Conservation (phyloP, 768 basidiomycete genomes). For the Boletus subcaerulescens region DNA sequence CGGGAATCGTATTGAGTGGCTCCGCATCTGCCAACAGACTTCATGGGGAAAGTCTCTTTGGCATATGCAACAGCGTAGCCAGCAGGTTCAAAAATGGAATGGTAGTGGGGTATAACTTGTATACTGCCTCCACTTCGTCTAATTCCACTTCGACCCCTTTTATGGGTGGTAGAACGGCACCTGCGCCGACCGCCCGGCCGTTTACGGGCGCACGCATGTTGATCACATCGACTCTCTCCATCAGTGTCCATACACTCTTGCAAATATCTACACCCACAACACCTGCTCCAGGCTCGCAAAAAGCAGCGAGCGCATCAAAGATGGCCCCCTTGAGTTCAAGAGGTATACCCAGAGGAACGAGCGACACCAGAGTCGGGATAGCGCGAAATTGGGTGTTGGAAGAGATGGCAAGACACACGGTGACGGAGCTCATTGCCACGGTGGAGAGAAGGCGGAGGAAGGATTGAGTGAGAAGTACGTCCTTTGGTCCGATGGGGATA, state of each 20-base stretch:
- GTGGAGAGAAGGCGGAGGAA: slow-evolving; percentile 79
- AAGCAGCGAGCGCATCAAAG: no score
- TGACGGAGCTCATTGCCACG: slow-evolving; percentile 70
- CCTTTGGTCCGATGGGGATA: slow-evolving; percentile 56
- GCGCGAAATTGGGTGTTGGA: slow-evolving; percentile 78
- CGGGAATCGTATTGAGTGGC: slow-evolving; percentile 72
- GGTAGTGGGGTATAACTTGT: slow-evolving; percentile 82
- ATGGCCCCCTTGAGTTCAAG: no score
- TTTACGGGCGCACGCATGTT: slow-evolving; percentile 56
- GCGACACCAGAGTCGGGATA: slow-evolving; percentile 72
- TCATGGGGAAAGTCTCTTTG: slow-evolving; percentile 64
- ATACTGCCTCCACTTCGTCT: slow-evolving; percentile 79
- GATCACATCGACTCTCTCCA: no score
- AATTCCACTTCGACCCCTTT: slow-evolving; percentile 86
- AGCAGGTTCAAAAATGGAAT: slow-evolving; percentile 85
- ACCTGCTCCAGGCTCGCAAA: no score
- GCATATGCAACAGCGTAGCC: slow-evolving; percentile 77
- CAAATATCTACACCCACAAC: no score
- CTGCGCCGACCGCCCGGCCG: slow-evolving; percentile 27
- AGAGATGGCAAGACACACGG: slow-evolving; percentile 75
- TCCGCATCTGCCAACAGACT: slow-evolving; percentile 58
- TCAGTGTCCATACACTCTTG: no score
- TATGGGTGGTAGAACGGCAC: slow-evolving; percentile 43
- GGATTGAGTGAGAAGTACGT: slow-evolving; percentile 73
- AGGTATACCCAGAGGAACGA: slow-evolving; percentile 78